Evolutionary conservation across 2,329 filamentous ascomycete species (phyloP).

Genomic region (Cryphonectria parasitica): DNA sequence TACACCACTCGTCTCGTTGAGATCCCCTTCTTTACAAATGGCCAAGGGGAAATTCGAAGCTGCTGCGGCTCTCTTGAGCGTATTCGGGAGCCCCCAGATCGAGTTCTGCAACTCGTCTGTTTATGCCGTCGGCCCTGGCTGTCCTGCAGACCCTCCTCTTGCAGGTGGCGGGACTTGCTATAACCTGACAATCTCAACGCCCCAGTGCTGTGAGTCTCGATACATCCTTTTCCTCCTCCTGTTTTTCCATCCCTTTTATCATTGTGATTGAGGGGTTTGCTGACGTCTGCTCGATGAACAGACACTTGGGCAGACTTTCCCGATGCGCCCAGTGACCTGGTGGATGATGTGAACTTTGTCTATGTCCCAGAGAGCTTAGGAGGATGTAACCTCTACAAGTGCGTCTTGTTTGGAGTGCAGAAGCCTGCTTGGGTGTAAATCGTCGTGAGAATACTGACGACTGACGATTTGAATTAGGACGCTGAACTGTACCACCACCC

Average conservation of each 20-base stretch:
- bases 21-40: background rate
- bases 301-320: conserved; percentile 16
- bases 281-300: background rate
- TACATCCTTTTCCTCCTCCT: no score
- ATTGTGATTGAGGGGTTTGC: no score
- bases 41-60: conserved; percentile 11
- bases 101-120: conserved; percentile 12
- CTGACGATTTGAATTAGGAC: background rate
- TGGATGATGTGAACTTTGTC: conserved; percentile 1
- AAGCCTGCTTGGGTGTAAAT: no score
- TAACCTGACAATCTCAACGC: conserved; percentile 5
- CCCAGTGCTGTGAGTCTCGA: conserved; percentile 3
- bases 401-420: background rate
- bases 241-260: no score
- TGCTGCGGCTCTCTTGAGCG: background rate
- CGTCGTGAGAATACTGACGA: background rate
- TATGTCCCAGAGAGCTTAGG: background rate
- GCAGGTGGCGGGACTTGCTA: conserved; percentile 14
- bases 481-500: conserved; percentile 1
- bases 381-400: conserved; percentile 12
- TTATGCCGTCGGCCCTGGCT: background rate
- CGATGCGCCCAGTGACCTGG: background rate
- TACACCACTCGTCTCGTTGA: background rate
- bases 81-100: conserved; percentile 1
- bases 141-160: conserved; percentile 1